A percentile compares a stretch with the other conserved stretches of the same genome.
Evolutionary conservation across 2,329 filamentous ascomycete genomes (phyloP).

Genomic region (Metarhizium humberi): DNA sequence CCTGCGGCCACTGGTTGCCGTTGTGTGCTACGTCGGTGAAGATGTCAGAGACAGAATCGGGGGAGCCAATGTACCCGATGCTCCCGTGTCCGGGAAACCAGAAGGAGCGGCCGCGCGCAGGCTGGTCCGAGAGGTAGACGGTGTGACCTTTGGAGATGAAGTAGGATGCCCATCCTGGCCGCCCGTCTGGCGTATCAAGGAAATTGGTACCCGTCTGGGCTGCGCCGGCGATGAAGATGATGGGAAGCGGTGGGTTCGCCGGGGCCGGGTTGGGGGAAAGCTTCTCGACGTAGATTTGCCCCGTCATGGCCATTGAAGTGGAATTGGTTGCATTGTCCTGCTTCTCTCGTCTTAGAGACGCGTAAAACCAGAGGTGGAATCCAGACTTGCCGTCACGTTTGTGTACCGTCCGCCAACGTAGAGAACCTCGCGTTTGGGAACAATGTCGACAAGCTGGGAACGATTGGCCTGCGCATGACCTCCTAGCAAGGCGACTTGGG

Average conservation of each 20-base stretch:
- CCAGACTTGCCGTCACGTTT: slow-evolving; percentile 9
- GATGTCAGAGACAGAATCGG: slow-evolving; percentile 15
- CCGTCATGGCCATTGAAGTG: slow-evolving; percentile 13
- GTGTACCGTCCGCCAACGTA: slow-evolving; percentile 20
- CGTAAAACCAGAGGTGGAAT: neutral
- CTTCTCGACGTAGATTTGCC: slow-evolving; percentile 23
- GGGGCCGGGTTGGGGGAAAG: slow-evolving; percentile 15
- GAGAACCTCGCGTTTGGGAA: slow-evolving; percentile 16
- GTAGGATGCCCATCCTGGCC: slow-evolving; percentile 30
- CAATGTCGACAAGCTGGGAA: slow-evolving; percentile 8
- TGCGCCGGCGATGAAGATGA: slow-evolving; percentile 23
- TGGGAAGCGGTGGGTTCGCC: slow-evolving; percentile 14
- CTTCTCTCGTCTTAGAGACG: slow-evolving; percentile 3
- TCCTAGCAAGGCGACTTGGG: slow-evolving; percentile 8
- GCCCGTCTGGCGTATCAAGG: slow-evolving; percentile 30
- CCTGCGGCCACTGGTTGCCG: slow-evolving; percentile 20
- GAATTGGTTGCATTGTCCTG: slow-evolving; percentile 9
- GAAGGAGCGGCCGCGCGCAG: slow-evolving; percentile 22
- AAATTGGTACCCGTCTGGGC: slow-evolving; percentile 21
- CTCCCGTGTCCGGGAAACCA: slow-evolving; percentile 16
- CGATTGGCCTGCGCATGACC: slow-evolving; percentile 7
- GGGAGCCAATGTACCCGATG: slow-evolving; percentile 14
- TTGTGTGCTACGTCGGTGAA: slow-evolving; percentile 17
- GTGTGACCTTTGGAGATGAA: slow-evolving; percentile 30
- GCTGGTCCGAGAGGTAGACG: slow-evolving; percentile 31